Percentiles rank a stretch among this genome's conserved stretches.
phyloP scores from a whole-genome alignment of 2,329 filamentous ascomycete species.

The Arthrobotrys sinensis region DNA sequence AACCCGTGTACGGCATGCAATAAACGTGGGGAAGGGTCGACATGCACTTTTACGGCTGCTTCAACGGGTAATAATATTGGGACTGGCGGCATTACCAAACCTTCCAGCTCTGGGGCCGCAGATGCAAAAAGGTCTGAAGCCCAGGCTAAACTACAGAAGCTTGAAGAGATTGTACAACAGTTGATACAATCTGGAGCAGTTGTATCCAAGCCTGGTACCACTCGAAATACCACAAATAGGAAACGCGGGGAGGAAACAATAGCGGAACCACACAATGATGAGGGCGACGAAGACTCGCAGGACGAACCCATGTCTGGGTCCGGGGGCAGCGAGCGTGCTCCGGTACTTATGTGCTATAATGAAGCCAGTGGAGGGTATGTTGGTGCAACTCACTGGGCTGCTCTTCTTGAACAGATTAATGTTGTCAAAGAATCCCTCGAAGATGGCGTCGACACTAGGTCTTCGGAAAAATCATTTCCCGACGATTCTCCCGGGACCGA shows the following conservation, averaged over 20 bases:
- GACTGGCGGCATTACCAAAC: slow-evolving; percentile 39
- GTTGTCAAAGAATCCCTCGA: slow-evolving; percentile 66
- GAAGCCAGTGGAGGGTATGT: slow-evolving; percentile 65
- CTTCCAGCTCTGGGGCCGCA: background rate
- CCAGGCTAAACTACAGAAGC: slow-evolving; percentile 67
- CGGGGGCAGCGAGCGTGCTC: slow-evolving; percentile 45
- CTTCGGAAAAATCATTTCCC: slow-evolving; percentile 65
- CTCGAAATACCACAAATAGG: slow-evolving; percentile 65
- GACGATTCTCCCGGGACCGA: slow-evolving; percentile 64
- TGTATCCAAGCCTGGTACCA: slow-evolving; percentile 63
- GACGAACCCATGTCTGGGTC: slow-evolving; percentile 60
- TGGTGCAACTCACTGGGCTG: slow-evolving; percentile 68
- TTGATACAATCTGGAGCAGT: slow-evolving; percentile 64
- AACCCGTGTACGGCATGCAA: slow-evolving; percentile 68
- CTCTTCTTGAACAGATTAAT: slow-evolving; percentile 69
- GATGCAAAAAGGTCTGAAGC: slow-evolving; percentile 66
- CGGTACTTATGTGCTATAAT: slow-evolving; percentile 54
- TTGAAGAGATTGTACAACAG: slow-evolving; percentile 69
- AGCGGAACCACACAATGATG: background rate
- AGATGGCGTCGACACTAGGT: slow-evolving; percentile 59
- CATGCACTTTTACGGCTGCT: slow-evolving; percentile 34
- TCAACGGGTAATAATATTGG: background rate
- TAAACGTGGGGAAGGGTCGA: slow-evolving; percentile 66
- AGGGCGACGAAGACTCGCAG: slow-evolving; percentile 1
- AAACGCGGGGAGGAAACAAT: slow-evolving; percentile 63